These are phyloP conservation scores for Aureobasidium sp. DNA, from an alignment of 2,329 filamentous ascomycete genomes.

Conservation along the genomic window DNA sequence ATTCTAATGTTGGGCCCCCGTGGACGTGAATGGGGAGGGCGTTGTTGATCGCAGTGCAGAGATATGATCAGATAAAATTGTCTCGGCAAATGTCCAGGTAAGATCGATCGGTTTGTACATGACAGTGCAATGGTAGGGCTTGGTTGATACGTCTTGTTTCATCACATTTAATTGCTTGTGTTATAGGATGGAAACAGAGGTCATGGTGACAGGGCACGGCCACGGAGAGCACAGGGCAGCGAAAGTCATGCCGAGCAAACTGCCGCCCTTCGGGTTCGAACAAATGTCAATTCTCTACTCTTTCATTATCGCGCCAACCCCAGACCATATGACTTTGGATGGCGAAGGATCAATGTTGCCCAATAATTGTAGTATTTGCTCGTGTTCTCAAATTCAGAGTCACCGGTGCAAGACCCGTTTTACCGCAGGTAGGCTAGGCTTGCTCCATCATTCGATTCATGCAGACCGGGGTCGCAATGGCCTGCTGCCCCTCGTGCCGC, in stretches of 20 bases:
- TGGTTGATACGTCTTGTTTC: not conserved
- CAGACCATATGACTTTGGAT: not conserved
- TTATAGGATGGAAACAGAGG: not conserved
- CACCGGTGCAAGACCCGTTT: not conserved
- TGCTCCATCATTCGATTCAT: not conserved
- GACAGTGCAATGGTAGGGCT: not conserved
- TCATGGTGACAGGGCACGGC: not conserved
- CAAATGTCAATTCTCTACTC: not conserved
- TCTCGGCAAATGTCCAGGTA: not conserved
- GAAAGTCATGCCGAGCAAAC: not conserved
- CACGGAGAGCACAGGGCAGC: not conserved
- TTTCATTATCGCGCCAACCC: not conserved
- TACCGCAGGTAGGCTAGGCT: not conserved
- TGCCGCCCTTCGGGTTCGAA: not conserved
- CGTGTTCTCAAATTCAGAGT: not conserved
- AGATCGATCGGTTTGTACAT: not conserved
- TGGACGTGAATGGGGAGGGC: not conserved
- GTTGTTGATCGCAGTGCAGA: not conserved
- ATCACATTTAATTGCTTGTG: not conserved
- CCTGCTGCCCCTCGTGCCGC: not conserved
- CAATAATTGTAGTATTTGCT: not conserved
- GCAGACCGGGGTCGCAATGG: not conserved
- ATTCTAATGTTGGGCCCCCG: not conserved
- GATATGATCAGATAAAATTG: not conserved
- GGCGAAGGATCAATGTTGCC: not conserved